A percentile compares a stretch with the other conserved stretches of the same genome.
Evolutionary conservation across 2,329 filamentous ascomycete species (phyloP).

Genomic region (Septoria petroselini): DNA sequence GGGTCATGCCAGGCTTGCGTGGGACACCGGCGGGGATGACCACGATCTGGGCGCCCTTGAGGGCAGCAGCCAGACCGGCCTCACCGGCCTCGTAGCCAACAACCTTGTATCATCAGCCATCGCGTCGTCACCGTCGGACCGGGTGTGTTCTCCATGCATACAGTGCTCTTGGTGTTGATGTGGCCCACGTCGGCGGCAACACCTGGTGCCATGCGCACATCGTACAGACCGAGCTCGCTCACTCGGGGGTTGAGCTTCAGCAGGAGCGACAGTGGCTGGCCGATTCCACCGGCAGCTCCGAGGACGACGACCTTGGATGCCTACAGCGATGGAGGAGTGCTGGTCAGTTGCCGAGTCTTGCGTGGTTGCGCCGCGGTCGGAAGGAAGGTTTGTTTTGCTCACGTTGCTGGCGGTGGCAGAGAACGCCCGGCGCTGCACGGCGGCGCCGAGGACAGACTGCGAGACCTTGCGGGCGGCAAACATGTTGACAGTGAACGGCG

Average conservation of each 20-base stretch:
- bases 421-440: conserved; percentile 52
- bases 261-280: conserved; percentile 94
- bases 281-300: conserved; percentile 95
- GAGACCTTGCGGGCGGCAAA: conserved; percentile 59
- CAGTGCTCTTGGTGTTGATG: conserved; percentile 95
- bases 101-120: conserved; percentile 52
- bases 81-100: conserved; percentile 76
- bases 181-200: conserved; percentile 97
- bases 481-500: conserved; percentile 54
- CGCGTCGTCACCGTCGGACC: background rate
- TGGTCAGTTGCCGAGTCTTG: conserved; percentile 4
- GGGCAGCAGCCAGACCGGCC: conserved; percentile 67
- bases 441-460: conserved; percentile 44
- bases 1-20: conserved; percentile 99
- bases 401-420: conserved; percentile 53
- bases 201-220: conserved; percentile 92
- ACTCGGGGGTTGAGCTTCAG: conserved; percentile 98
- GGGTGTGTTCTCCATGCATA: conserved; percentile 33
- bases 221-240: conserved; percentile 91
- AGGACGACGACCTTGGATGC: conserved; percentile 96
- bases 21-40: conserved; percentile 98
- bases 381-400: conserved; percentile 28
- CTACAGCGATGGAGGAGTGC: conserved; percentile 57
- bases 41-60: conserved; percentile 88
- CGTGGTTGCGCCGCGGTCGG: conserved; percentile 3